Conservation (phyloP, 1,284 basidiomycete species). For the Peniophora sp. region DNA sequence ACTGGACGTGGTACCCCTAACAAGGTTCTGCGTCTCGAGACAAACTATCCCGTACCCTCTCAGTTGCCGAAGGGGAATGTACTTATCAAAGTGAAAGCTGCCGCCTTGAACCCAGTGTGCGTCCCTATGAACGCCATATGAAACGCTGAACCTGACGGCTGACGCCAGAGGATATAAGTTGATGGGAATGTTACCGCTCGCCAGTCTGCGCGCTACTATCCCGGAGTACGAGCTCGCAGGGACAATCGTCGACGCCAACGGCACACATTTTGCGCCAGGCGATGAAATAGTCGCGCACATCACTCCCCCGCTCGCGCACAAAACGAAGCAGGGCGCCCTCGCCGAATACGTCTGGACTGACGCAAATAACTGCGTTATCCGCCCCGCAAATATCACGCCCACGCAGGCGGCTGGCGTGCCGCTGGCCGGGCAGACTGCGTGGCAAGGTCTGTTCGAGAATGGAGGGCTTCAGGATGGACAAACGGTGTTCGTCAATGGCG, state of each 20-base stretch:
- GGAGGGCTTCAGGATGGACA: constrained; percentile 36
- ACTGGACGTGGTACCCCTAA: constrained; percentile 28
- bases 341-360: constrained; percentile 43
- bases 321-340: constrained; percentile 39
- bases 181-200: constrained; percentile 41
- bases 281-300: constrained; percentile 54
- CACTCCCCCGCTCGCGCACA: constrained; percentile 20
- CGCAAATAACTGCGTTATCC: constrained; percentile 29
- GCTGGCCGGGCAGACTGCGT: constrained; percentile 48
- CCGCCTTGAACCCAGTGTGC: constrained; percentile 63
- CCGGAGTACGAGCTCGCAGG: constrained; percentile 60
- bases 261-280: constrained; percentile 41
- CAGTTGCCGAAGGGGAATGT: constrained; percentile 39
- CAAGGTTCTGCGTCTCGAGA: constrained; percentile 34
- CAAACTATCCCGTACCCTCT: constrained; percentile 37
- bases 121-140: constrained; percentile 12
- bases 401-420: constrained; percentile 51
- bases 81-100: constrained; percentile 54
- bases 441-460: constrained; percentile 37
- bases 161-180: constrained; percentile 51
- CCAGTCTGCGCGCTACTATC: constrained; percentile 40
- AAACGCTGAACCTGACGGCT: background rate
- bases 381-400: constrained; percentile 39
- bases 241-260: constrained; percentile 44
- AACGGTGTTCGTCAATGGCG: constrained; percentile 58